Percentiles rank a stretch among this genome's conserved stretches.
Conservation (phyloP, 176 grass and related monocot genomes). For the Zoysia pacifica region DNA sequence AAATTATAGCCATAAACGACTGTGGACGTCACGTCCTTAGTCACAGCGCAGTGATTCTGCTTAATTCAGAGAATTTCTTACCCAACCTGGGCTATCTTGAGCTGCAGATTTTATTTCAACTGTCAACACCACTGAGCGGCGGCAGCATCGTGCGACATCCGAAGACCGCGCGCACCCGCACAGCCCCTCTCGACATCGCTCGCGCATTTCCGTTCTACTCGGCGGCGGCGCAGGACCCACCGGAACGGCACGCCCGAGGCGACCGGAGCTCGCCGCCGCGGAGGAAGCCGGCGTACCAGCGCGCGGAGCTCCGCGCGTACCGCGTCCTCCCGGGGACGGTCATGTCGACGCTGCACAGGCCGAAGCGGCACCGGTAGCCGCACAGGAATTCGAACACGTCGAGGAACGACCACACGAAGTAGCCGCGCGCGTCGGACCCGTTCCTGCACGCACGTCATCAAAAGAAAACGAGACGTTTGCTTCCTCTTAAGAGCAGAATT, state of each 20-base stretch:
- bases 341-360: conserved; percentile 57
- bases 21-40: no score
- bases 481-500: no score
- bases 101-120: no score
- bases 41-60: no score
- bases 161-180: no score
- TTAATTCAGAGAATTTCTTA: no score
- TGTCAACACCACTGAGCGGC: no score
- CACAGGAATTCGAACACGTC: conserved; percentile 53
- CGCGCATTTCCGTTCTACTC: background rate
- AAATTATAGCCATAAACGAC: no score
- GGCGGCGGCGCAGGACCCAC: background rate
- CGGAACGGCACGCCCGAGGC: background rate
- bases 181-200: background rate
- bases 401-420: conserved; percentile 79
- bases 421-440: conserved; percentile 64
- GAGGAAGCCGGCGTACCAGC: conserved; percentile 72
- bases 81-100: no score
- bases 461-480: no score
- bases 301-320: conserved; percentile 43
- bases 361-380: conserved; percentile 32
- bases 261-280: conserved; percentile 32
- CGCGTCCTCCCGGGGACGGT: conserved; percentile 24
- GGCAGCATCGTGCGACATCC: no score
- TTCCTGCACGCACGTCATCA: conserved; percentile 46